Conservation (phyloP, 2,329 filamentous ascomycete genomes). For the Pseudogymnoascus sp. region DNA sequence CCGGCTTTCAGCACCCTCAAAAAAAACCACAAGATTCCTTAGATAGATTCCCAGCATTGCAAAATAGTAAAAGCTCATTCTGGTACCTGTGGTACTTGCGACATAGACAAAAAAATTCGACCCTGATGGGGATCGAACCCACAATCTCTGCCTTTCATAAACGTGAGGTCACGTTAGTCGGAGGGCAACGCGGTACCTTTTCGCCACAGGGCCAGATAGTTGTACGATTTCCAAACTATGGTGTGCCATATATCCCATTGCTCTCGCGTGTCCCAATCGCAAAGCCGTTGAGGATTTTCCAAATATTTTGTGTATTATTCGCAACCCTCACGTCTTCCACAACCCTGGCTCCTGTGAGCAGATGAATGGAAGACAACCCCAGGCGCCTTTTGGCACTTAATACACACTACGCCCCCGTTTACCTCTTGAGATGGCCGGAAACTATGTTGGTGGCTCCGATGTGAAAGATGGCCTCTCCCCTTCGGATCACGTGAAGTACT, state of each 20-base stretch:
- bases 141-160: conserved; percentile 9
- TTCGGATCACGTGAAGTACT: conserved; percentile 6
- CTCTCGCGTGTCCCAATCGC: background rate
- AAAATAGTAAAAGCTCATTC: background rate
- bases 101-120: background rate
- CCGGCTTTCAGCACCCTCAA: background rate
- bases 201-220: conserved; percentile 5
- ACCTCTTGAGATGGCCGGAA: background rate
- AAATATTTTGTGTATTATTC: background rate
- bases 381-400: background rate
- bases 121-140: conserved; percentile 9
- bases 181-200: conserved; percentile 9
- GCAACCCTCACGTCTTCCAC: background rate
- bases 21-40: background rate
- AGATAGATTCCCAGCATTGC: background rate
- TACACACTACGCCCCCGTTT: background rate
- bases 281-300: background rate
- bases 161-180: conserved; percentile 6
- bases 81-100: background rate
- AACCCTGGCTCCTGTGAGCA: background rate
- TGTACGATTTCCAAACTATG: background rate
- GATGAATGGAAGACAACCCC: background rate
- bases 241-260: background rate
- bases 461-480: background rate
- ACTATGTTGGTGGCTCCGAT: background rate